These are phyloP conservation scores for Asterochloris erici DNA, from an alignment of 139 green algal genomes.

Conservation along the genomic window DNA sequence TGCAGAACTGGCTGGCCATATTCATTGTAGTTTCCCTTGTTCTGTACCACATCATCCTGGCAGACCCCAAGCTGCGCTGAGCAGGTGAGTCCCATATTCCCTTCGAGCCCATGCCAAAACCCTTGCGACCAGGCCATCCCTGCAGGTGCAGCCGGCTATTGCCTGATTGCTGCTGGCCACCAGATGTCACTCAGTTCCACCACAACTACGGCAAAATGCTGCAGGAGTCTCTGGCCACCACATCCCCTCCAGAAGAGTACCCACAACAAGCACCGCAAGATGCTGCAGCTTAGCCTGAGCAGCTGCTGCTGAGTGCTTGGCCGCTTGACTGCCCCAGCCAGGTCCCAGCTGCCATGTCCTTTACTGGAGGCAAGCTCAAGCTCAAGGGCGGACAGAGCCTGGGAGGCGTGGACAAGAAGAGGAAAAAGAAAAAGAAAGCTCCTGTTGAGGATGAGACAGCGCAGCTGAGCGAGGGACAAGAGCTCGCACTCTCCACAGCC, in stretches of 20 bases:
- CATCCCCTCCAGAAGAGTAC: too few species aligned
- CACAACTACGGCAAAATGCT: too few species aligned
- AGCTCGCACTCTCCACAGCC: not conserved
- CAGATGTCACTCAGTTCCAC: too few species aligned
- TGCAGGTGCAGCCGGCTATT: too few species aligned
- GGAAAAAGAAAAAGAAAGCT: conserved; percentile 70
- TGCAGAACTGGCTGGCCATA: conserved; percentile 72
- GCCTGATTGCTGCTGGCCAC: too few species aligned
- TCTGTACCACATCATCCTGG: conserved; percentile 70
- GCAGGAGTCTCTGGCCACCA: too few species aligned
- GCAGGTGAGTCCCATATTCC: not conserved
- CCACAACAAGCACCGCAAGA: too few species aligned
- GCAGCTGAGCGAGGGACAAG: not conserved
- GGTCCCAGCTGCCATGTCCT: conserved; percentile 41
- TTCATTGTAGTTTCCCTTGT: conserved; percentile 68
- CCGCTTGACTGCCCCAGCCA: not conserved
- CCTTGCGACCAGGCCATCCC: too few species aligned
- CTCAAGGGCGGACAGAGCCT: conserved; percentile 73
- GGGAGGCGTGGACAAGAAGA: conserved; percentile 69
- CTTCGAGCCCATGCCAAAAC: not conserved
- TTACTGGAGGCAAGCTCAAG: conserved; percentile 81
- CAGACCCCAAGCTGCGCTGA: conserved; percentile 41
- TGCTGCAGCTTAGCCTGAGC: too few species aligned
- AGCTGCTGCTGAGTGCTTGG: not conserved
- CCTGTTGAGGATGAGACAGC: not conserved